Evolutionary conservation across 371 early-diverging fungal species (phyloP), one percentile per base, ranked within the genome.

Genomic region (Phascolomyces articulosus): DNA sequence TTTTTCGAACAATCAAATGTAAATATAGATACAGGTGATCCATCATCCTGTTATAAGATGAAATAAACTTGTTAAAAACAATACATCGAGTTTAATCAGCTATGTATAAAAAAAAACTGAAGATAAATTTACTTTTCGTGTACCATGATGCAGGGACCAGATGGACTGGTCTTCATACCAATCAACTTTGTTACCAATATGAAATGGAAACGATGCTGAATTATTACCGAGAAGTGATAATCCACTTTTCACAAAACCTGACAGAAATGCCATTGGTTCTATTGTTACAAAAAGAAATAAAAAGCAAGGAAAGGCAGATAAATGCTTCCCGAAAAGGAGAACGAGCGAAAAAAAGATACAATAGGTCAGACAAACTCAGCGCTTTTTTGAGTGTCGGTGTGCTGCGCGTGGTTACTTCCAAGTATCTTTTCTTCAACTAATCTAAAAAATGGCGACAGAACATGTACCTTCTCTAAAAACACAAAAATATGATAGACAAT

Each of bases 401-500:
- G n/a, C n/a, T n/a, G n/a, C n/a, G n/a, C n/a, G n/a, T n/a, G n/a
- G n/a, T n/a, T n/a, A n/a, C n/a, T n/a, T n/a, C n/a, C n/a, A n/a
- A n/a, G n/a, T n/a, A n/a, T 20, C 1, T 24, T 24, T 0, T 13
- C 1, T 10, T 51, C 7, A 51, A 51, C 3, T n/a, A 20, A 51
- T 3, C 4, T 7, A 24, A 23, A 4, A 10, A 51, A 73, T 73
- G 74, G 63, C 73, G 23, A 54, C 71, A 26, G 23, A 40, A 51
- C 40, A 40, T 40, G 70, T 74, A 62, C 71, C 75, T 26, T 80
- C 80, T 34, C 62, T 80, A 24, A 91, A 91, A 68, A 83, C 90
- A 3, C 94, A 93, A 72, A 91, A 90, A 76, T 97, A 97, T 72
- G 97, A 97, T 75, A 83, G 97, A 57, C 96, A 96, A 74, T 87